These are phyloP conservation scores for bread wheat (Triticum aestivum) DNA, from an alignment of 176 grass and related monocot genomes.

Conservation along the genomic window DNA sequence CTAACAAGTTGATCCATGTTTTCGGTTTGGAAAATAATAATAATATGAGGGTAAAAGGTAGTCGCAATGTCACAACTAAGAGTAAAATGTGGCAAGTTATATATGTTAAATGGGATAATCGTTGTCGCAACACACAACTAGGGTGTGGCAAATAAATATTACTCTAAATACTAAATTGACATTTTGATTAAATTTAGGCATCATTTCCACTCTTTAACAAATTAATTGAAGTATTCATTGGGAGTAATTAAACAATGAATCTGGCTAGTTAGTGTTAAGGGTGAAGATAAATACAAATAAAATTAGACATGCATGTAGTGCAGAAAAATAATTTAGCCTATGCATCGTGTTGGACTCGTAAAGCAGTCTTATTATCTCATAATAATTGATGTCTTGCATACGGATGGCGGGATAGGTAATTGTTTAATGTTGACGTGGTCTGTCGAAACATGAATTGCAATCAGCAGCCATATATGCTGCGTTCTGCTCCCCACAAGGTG, in stretches of 20 bases:
- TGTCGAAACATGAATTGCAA: conserved; percentile 41
- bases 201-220: neutral
- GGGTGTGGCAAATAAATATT: neutral
- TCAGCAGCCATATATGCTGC: conserved; percentile 10
- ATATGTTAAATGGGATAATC: too few relatives aligned
- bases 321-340: neutral
- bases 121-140: neutral
- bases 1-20: neutral
- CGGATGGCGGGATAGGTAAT: neutral
- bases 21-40: neutral
- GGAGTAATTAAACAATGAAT: neutral
- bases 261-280: neutral
- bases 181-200: neutral
- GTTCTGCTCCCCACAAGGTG: conserved; percentile 52
- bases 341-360: neutral
- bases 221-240: neutral
- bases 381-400: neutral
- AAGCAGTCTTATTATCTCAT: neutral
- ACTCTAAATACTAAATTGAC: neutral
- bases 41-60: neutral
- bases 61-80: neutral
- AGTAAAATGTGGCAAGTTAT: neutral
- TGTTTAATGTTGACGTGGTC: conserved; percentile 38
- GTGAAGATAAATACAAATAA: neutral
- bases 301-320: neutral